These are phyloP conservation scores for Mrakia frigida DNA, from an alignment of 768 basidiomycete species.

Conservation along the genomic window DNA sequence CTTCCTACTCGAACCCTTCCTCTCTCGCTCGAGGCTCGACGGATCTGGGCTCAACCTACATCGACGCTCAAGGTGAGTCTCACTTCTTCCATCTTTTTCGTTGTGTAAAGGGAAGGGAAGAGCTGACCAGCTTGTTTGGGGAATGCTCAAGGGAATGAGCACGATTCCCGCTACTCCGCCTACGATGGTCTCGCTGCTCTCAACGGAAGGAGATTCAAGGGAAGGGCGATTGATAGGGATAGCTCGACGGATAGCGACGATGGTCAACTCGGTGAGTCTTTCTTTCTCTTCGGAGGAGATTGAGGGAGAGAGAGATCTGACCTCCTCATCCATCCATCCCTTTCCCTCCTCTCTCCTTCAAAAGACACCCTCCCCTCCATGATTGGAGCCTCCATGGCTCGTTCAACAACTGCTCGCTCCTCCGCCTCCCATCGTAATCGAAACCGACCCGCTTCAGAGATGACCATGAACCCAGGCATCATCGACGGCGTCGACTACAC, in stretches of 20 bases:
- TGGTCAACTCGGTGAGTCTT: neutral
- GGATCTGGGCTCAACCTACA: conserved; percentile 20
- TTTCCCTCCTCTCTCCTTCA: neutral
- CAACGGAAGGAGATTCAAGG: conserved; percentile 2
- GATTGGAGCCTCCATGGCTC: neutral
- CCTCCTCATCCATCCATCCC: neutral
- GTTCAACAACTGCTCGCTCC: conserved; percentile 16
- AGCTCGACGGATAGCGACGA: neutral
- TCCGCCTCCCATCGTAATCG: conserved; percentile 12
- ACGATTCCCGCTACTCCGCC: neutral
- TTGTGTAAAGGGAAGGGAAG: neutral
- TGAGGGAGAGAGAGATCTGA: neutral
- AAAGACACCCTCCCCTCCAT: conserved; percentile 11
- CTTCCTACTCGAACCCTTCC: conserved; percentile 24
- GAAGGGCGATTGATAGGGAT: neutral
- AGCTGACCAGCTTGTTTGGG: neutral
- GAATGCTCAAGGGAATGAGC: neutral
- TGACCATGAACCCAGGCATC: neutral
- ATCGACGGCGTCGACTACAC: conserved; percentile 1
- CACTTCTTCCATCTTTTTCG: neutral
- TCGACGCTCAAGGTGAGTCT: conserved; percentile 13
- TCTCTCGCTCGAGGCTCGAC: conserved; percentile 17
- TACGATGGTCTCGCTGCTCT: conserved; percentile 4
- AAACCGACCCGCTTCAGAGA: conserved; percentile 23
- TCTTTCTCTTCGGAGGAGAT: neutral